Evolutionary conservation across 352 stramenopile genomes (phyloP).

Genomic region (Elongisporangium prolatum): DNA sequence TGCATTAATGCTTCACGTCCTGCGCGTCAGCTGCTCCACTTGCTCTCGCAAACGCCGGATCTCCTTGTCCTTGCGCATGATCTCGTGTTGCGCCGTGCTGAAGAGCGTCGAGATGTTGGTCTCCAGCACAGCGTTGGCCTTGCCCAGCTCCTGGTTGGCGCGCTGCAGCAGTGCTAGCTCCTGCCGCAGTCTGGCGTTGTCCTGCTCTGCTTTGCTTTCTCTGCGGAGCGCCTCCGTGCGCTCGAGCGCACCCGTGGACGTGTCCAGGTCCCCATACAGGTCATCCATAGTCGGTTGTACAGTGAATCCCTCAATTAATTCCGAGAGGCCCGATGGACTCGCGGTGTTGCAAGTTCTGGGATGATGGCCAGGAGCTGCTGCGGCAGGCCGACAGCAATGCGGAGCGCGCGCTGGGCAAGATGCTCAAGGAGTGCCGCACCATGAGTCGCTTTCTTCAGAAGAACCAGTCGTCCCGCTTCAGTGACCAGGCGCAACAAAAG

Average conservation of each 20-base stretch:
- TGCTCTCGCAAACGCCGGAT: conserved; percentile 60
- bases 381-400: conserved; percentile 9
- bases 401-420: conserved; percentile 32
- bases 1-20: neutral
- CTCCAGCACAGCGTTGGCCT: conserved; percentile 57
- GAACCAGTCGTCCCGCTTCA: conserved; percentile 77
- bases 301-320: conserved; percentile 1
- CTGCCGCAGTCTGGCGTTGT: conserved; percentile 40
- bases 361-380: conserved; percentile 60
- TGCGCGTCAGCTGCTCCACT: conserved; percentile 16
- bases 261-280: conserved; percentile 81
- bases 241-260: conserved; percentile 57
- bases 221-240: conserved; percentile 59
- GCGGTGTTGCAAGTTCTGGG: conserved; percentile 74
- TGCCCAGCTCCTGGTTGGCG: conserved; percentile 50
- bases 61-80: conserved; percentile 74
- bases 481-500: conserved; percentile 76
- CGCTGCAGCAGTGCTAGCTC: conserved; percentile 65
- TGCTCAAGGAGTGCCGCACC: conserved; percentile 66
- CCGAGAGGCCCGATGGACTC: conserved; percentile 36
- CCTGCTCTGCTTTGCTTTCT: conserved; percentile 45
- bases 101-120: conserved; percentile 75
- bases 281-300: conserved; percentile 30
- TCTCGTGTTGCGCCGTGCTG: conserved; percentile 64
- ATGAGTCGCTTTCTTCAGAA: conserved; percentile 75